Conservation (phyloP, 495 filamentous ascomycete species). For the Staphylotrichum tortipilum region DNA sequence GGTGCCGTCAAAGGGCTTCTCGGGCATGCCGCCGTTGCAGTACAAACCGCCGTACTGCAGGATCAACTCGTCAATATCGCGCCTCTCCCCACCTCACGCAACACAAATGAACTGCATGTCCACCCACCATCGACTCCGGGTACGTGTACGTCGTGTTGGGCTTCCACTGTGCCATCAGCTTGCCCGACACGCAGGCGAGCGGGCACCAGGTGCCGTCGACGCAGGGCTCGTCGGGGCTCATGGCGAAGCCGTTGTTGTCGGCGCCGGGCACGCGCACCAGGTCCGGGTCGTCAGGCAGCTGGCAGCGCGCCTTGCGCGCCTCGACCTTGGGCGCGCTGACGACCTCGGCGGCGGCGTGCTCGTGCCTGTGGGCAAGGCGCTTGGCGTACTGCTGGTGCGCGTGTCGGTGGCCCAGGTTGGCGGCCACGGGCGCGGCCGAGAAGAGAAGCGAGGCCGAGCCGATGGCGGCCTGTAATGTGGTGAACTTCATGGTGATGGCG, state of each 20-base stretch:
- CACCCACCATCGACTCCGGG: conserved; percentile 67
- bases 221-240: conserved; percentile 70
- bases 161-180: conserved; percentile 77
- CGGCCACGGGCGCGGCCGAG: conserved; percentile 24
- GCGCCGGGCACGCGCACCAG: conserved; percentile 56
- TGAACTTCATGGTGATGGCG: conserved; percentile 36
- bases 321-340: conserved; percentile 18
- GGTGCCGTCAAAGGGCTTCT: conserved; percentile 61
- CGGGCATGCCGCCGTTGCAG: conserved; percentile 60
- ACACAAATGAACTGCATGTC: too few relatives aligned
- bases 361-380: conserved; percentile 29
- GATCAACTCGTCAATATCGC: conserved; percentile 22
- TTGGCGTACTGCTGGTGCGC: conserved; percentile 23
- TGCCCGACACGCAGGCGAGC: conserved; percentile 66
- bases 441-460: conserved; percentile 41
- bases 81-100: too few relatives aligned
- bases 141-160: conserved; percentile 58
- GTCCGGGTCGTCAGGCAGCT: conserved; percentile 60
- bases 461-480: conserved; percentile 39
- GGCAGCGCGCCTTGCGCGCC: conserved; percentile 45
- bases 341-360: conserved; percentile 13
- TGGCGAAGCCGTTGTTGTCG: conserved; percentile 71
- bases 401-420: conserved; percentile 21
- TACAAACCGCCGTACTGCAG: conserved; percentile 66
- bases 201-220: conserved; percentile 64